phyloP scores from a whole-genome alignment of 2,329 filamentous ascomycete genomes.

The Coleophoma crateriformis region DNA sequence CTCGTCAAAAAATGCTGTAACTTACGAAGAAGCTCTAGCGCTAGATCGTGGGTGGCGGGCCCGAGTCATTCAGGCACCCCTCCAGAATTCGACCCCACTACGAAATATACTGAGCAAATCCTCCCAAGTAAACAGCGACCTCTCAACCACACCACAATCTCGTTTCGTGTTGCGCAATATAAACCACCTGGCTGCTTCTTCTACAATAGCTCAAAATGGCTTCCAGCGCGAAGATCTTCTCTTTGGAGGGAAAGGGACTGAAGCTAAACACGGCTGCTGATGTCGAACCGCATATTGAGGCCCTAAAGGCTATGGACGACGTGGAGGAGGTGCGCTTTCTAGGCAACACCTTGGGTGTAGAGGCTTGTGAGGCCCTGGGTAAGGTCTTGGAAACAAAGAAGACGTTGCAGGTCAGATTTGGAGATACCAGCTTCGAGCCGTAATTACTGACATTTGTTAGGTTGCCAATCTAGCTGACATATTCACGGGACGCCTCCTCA shows the following conservation, averaged over 20 bases:
- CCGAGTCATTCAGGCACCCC: too few relatives aligned
- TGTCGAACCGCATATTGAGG: constrained; percentile 76
- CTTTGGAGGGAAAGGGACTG: constrained; percentile 83
- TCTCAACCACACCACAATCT: too few relatives aligned
- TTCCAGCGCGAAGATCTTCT: constrained; percentile 64
- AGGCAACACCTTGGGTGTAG: constrained; percentile 89
- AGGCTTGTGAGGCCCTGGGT: constrained; percentile 79
- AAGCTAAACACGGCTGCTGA: constrained; percentile 89
- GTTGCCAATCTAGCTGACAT: constrained; percentile 92
- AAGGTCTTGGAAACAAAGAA: constrained; percentile 81
- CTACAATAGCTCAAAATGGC: constrained; percentile 34
- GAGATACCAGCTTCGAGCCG: constrained; percentile 6
- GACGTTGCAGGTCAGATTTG: constrained; percentile 57
- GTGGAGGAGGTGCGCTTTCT: constrained; percentile 81
- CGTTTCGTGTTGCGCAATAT: too few relatives aligned
- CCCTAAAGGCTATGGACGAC: constrained; percentile 64
- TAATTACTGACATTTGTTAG: constrained; percentile 28
- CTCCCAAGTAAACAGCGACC: background rate
- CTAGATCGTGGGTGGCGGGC: too few relatives aligned
- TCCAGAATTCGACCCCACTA: too few relatives aligned
- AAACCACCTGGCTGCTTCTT: too few relatives aligned
- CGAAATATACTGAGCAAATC: too few relatives aligned
- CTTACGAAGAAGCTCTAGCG: too few relatives aligned
- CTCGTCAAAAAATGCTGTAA: too few relatives aligned
- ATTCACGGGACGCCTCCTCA: constrained; percentile 89